phyloP scores from a whole-genome alignment of 2,329 filamentous ascomycete species.

The Penicillium sumatraense region DNA sequence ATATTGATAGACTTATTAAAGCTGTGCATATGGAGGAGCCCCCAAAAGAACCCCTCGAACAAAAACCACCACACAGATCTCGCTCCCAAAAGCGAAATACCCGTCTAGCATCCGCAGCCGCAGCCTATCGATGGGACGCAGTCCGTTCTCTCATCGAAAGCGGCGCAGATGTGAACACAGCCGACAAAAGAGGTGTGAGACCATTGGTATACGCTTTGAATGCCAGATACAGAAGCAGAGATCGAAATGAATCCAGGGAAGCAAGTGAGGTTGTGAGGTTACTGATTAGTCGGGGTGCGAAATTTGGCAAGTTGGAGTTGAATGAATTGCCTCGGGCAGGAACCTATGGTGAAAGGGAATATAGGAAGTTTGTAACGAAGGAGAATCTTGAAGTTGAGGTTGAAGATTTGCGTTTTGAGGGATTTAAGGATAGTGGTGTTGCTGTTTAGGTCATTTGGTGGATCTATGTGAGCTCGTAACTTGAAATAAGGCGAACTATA shows the following conservation, averaged over 20 bases:
- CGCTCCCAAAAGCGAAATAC: not conserved
- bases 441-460: not conserved
- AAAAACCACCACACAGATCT: not conserved
- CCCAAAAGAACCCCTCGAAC: not conserved
- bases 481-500: too few relatives aligned
- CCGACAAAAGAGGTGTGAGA: not conserved
- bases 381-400: not conserved
- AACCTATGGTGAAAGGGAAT: not conserved
- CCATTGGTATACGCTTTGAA: not conserved
- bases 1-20: too few relatives aligned
- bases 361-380: conserved; percentile 1
- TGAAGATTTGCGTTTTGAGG: not conserved
- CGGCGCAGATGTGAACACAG: not conserved
- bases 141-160: not conserved
- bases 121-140: not conserved
- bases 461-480: too few relatives aligned
- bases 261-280: not conserved
- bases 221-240: not conserved
- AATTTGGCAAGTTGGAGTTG: not conserved
- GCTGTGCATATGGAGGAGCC: not conserved
- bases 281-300: not conserved
- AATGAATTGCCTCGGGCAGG: not conserved
- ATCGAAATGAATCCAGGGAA: not conserved
- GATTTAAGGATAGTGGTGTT: not conserved
- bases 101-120: not conserved